These are phyloP conservation scores for Kernera saxatilis DNA, from an alignment of 345 rosid genomes.

Conservation along the genomic window DNA sequence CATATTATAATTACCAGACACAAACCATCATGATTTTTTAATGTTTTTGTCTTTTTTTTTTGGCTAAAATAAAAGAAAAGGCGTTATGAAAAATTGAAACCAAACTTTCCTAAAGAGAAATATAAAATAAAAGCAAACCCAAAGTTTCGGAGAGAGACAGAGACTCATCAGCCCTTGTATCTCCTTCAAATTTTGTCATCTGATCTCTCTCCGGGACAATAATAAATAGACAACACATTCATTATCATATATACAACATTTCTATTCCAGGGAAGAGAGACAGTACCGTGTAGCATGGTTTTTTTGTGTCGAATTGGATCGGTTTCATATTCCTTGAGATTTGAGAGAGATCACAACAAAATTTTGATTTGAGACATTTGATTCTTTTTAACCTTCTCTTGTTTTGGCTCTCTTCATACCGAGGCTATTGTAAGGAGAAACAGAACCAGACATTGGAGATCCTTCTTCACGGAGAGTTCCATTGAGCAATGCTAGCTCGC, in stretches of 20 bases:
- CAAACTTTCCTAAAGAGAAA: background rate
- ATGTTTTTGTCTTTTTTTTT: background rate
- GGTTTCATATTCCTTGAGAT: slow-evolving; percentile 11
- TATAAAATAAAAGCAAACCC: slow-evolving; percentile 7
- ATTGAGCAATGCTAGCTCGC: slow-evolving; percentile 93
- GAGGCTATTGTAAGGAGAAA: slow-evolving; percentile 85
- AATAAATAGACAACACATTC: slow-evolving; percentile 14
- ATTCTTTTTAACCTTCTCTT: slow-evolving; percentile 46
- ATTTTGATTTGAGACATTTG: background rate
- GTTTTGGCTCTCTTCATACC: slow-evolving; percentile 99
- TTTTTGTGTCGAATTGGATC: slow-evolving; percentile 4
- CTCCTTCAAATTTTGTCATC: background rate
- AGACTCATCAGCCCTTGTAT: slow-evolving; percentile 8
- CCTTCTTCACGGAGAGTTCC: slow-evolving; percentile 91
- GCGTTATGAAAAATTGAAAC: too few species aligned
- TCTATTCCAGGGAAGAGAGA: slow-evolving; percentile 13
- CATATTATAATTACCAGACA: slow-evolving; percentile 24
- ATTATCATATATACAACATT: slow-evolving; percentile 24
- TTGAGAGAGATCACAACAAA: background rate
- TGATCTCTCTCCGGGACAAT: slow-evolving; percentile 15
- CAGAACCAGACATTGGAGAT: slow-evolving; percentile 89
- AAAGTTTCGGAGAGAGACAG: slow-evolving; percentile 10
- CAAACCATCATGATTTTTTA: slow-evolving; percentile 20
- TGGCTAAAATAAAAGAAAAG: background rate
- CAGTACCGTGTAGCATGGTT: background rate